A percentile compares a stretch with the other conserved stretches of the same genome.
phyloP scores from a whole-genome alignment of 768 basidiomycete genomes.

The Boletus coccyginus region DNA sequence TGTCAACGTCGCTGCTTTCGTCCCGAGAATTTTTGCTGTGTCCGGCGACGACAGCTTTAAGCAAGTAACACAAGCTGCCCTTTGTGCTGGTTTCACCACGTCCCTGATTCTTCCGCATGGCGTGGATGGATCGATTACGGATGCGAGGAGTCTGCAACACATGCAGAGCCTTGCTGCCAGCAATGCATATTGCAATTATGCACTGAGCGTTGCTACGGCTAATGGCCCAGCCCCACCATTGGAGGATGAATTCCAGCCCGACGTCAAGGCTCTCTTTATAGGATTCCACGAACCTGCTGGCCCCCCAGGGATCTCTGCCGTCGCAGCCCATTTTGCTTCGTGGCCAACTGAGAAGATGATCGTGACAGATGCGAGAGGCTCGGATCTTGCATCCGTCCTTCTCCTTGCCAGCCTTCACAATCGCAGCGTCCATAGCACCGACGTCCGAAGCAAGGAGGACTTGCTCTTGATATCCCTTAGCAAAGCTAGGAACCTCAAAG shows the following conservation, averaged over 20 bases:
- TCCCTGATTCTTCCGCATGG: constrained; percentile 76
- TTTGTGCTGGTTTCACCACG: constrained; percentile 89
- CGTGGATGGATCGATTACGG: constrained; percentile 57
- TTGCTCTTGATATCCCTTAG: constrained; percentile 87
- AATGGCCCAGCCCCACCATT: constrained; percentile 58
- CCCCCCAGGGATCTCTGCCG: constrained; percentile 61
- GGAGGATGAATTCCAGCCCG: constrained; percentile 73
- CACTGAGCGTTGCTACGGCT: constrained; percentile 76
- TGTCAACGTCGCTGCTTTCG: constrained; percentile 84
- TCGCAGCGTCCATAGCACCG: constrained; percentile 86
- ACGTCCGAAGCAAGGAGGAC: constrained; percentile 84
- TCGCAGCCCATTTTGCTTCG: constrained; percentile 83
- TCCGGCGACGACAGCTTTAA: constrained; percentile 55
- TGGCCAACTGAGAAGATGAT: constrained; percentile 95
- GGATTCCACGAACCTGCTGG: constrained; percentile 57
- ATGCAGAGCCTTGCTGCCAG: constrained; percentile 63
- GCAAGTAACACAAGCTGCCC: constrained; percentile 72
- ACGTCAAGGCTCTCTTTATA: constrained; percentile 84
- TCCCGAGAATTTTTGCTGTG: constrained; percentile 60
- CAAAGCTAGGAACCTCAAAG: constrained; percentile 90
- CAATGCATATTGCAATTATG: constrained; percentile 83
- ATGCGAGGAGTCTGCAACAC: constrained; percentile 63
- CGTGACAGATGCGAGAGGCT: constrained; percentile 88
- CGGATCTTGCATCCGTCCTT: constrained; percentile 89
- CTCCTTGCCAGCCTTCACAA: constrained; percentile 91